Percentiles rank a stretch among this genome's conserved stretches.
phyloP scores from a whole-genome alignment of 2,329 filamentous ascomycete genomes.

The Calonectria pauciramosa region DNA sequence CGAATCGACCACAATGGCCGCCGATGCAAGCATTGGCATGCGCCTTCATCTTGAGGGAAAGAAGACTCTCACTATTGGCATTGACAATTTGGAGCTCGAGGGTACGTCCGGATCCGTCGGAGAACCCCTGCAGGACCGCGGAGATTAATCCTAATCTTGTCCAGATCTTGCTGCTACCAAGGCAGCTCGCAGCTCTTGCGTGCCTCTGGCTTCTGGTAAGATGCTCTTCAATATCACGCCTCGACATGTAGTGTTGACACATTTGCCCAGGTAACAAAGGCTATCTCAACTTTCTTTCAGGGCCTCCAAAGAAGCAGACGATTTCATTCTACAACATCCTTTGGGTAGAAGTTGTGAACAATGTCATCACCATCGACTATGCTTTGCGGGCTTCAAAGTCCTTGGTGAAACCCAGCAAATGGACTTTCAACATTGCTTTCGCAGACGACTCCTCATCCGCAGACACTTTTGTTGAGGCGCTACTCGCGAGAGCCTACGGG shows the following conservation, averaged over 20 bases:
- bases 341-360: conserved; percentile 77
- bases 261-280: neutral
- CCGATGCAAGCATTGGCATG: conserved; percentile 43
- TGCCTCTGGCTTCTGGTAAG: conserved; percentile 37
- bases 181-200: conserved; percentile 40
- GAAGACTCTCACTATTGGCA: conserved; percentile 50
- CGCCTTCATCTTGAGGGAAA: conserved; percentile 48
- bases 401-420: conserved; percentile 70
- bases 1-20: conserved; percentile 36
- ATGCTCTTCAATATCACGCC: neutral
- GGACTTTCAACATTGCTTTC: conserved; percentile 64
- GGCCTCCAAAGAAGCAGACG: conserved; percentile 39
- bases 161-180: conserved; percentile 41
- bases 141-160: conserved; percentile 30
- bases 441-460: conserved; percentile 53
- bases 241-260: neutral
- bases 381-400: conserved; percentile 72
- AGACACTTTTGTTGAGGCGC: conserved; percentile 73
- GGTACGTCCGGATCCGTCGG: conserved; percentile 52
- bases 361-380: conserved; percentile 79
- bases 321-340: conserved; percentile 89
- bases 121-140: conserved; percentile 5
- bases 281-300: neutral
- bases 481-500: conserved; percentile 81
- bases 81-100: conserved; percentile 48